phyloP scores from a whole-genome alignment of 768 basidiomycete genomes.

The Hemileccinum impolitum region DNA sequence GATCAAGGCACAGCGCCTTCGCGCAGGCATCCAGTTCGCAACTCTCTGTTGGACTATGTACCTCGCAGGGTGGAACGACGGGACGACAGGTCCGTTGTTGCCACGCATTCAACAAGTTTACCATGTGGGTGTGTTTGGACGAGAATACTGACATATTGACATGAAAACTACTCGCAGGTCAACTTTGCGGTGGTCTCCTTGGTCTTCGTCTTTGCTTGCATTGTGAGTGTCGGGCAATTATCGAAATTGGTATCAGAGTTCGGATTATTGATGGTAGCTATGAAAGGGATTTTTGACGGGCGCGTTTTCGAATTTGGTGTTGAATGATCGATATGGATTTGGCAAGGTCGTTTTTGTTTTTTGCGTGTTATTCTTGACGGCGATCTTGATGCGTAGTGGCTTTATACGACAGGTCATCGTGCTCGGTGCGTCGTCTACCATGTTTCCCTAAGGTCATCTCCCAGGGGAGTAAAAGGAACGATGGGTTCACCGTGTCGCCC shows the following conservation, averaged over 20 bases:
- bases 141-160: background rate
- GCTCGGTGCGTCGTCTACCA: slow-evolving; percentile 17
- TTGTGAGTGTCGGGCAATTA: no score
- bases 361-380: background rate
- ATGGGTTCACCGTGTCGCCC: no score
- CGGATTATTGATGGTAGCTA: background rate
- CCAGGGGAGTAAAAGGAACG: no score
- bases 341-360: slow-evolving; percentile 25
- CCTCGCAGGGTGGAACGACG: slow-evolving; percentile 39
- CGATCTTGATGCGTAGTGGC: background rate
- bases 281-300: slow-evolving; percentile 32
- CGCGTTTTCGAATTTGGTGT: slow-evolving; percentile 29
- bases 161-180: slow-evolving; percentile 23
- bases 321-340: slow-evolving; percentile 32
- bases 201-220: no score
- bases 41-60: slow-evolving; percentile 36
- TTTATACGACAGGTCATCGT: slow-evolving; percentile 21
- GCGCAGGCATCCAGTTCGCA: slow-evolving; percentile 29
- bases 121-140: slow-evolving; percentile 24
- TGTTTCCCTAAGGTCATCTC: background rate
- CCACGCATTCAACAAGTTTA: slow-evolving; percentile 38
- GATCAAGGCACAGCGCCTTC: slow-evolving; percentile 21
- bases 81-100: slow-evolving; percentile 35
- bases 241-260: background rate
- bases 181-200: slow-evolving; percentile 40